A percentile compares a stretch with the other conserved stretches of the same genome.
Conservation (phyloP, 495 filamentous ascomycete species). For the Ascodesmis nigricans region DNA sequence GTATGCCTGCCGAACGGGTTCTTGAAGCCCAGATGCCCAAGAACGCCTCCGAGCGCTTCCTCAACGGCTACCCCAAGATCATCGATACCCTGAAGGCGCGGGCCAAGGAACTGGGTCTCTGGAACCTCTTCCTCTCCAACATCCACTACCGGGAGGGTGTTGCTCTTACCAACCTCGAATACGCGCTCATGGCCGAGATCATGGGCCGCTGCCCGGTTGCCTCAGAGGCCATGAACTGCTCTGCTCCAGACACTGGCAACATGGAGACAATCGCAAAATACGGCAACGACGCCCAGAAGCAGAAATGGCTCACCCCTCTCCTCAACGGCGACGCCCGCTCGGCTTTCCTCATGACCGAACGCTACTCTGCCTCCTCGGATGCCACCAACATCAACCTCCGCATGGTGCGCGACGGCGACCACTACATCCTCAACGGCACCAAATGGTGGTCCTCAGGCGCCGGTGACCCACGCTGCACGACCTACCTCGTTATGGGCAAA, state of each 20-base stretch:
- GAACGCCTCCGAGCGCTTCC: conserved; percentile 17
- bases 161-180: conserved; percentile 76
- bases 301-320: conserved; percentile 60
- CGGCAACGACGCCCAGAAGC: conserved; percentile 74
- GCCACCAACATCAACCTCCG: conserved; percentile 70
- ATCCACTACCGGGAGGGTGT: conserved; percentile 87
- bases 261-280: conserved; percentile 95
- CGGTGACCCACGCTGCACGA: conserved; percentile 67
- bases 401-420: conserved; percentile 56
- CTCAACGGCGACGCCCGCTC: conserved; percentile 71
- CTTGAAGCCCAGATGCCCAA: conserved; percentile 12
- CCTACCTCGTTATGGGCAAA: conserved; percentile 90
- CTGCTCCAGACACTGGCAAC: conserved; percentile 82
- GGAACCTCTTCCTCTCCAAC: conserved; percentile 95
- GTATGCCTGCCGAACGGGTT: conserved; percentile 18
- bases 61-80: conserved; percentile 47
- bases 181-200: conserved; percentile 80
- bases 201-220: conserved; percentile 59
- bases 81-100: conserved; percentile 75
- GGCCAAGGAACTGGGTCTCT: conserved; percentile 66
- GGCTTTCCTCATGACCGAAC: conserved; percentile 88
- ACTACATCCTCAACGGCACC: conserved; percentile 69
- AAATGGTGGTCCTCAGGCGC: conserved; percentile 97
- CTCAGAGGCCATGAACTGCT: conserved; percentile 75
- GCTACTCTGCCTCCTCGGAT: conserved; percentile 63